Percentiles rank a stretch among this genome's conserved stretches.
Evolutionary conservation across 441 rosid species (phyloP).

Genomic region (Populus hybrid): DNA sequence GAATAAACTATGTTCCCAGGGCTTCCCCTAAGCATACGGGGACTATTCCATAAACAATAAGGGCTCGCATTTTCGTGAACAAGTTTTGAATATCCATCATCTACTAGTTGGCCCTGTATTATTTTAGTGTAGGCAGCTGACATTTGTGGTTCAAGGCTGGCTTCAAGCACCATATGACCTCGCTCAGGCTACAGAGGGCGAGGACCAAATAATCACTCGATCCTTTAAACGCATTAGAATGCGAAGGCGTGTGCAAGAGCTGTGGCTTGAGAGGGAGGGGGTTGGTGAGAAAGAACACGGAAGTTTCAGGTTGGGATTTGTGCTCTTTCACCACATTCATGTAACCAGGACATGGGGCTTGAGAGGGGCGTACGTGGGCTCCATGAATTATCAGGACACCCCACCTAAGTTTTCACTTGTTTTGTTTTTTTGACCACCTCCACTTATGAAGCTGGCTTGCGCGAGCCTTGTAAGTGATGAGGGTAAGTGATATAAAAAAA

Average conservation of each 20-base stretch:
- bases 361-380: not conserved
- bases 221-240: conserved; percentile 7
- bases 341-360: conserved; percentile 19
- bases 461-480: not conserved
- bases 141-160: not conserved
- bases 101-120: not conserved
- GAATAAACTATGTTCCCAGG: not conserved
- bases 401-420: not conserved
- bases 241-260: conserved; percentile 18
- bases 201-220: not conserved
- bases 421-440: not conserved
- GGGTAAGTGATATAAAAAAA: not conserved
- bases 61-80: conserved; percentile 21
- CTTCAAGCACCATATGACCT: not conserved
- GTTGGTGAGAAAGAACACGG: conserved; percentile 28
- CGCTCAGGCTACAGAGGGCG: not conserved
- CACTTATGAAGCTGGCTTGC: not conserved
- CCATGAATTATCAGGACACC: not conserved
- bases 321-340: conserved; percentile 22
- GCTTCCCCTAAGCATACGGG: conserved; percentile 18
- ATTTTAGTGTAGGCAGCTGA: not conserved
- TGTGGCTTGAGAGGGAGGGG: conserved; percentile 1
- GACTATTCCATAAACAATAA: not conserved
- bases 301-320: conserved; percentile 29
- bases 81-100: conserved; percentile 14